Percentiles rank a stretch among this genome's conserved stretches.
Conservation (phyloP, 2,329 filamentous ascomycete genomes). For the Samsoniella hepiali region DNA sequence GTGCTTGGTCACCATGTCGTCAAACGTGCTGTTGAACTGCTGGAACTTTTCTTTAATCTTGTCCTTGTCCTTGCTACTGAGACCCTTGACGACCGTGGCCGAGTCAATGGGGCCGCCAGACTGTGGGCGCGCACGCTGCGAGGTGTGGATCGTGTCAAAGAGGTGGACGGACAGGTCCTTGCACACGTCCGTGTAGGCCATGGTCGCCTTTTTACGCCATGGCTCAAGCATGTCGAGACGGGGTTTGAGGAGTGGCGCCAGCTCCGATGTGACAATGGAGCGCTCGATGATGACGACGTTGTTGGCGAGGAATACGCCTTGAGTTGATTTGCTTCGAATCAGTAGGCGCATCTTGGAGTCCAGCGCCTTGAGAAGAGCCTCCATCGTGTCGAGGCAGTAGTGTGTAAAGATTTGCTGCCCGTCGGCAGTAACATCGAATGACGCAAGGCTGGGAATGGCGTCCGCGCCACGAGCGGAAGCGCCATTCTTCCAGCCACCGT, state of each 20-base stretch:
- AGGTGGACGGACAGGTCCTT: conserved; percentile 81
- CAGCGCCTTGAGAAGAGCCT: conserved; percentile 70
- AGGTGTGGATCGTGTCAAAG: conserved; percentile 86
- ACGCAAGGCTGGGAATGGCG: conserved; percentile 66
- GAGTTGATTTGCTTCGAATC: conserved; percentile 72
- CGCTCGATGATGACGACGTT: conserved; percentile 80
- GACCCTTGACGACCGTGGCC: conserved; percentile 74
- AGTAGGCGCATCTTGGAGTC: conserved; percentile 70
- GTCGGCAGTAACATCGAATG: conserved; percentile 86
- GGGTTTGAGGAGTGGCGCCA: conserved; percentile 66
- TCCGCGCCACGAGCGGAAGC: conserved; percentile 57
- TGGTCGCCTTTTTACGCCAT: conserved; percentile 84
- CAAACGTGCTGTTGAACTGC: conserved; percentile 85
- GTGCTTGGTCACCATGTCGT: conserved; percentile 80
- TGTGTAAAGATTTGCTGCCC: conserved; percentile 83
- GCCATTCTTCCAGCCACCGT: conserved; percentile 76
- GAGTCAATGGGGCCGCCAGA: conserved; percentile 76
- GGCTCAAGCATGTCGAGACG: conserved; percentile 67
- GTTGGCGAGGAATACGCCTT: conserved; percentile 90
- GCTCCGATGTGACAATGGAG: conserved; percentile 76
- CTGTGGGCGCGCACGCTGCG: conserved; percentile 66
- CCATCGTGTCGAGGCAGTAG: conserved; percentile 86
- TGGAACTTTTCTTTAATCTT: conserved; percentile 95
- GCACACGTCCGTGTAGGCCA: conserved; percentile 81
- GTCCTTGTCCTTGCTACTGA: conserved; percentile 90